phyloP scores from a whole-genome alignment of 495 filamentous ascomycete genomes.

The Talaromyces nanjingensis region DNA sequence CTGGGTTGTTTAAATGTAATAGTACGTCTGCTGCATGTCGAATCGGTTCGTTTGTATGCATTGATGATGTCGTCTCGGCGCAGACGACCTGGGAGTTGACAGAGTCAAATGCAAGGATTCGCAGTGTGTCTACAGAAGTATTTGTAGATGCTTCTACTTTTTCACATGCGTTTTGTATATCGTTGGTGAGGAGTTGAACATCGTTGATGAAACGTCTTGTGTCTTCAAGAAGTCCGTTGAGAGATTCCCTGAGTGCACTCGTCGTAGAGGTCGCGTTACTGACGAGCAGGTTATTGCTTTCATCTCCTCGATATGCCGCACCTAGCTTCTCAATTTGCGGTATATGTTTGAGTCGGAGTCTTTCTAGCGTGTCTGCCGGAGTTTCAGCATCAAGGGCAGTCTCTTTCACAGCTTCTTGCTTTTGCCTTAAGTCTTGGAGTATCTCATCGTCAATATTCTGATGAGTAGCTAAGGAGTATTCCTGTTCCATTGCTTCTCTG shows the following conservation, averaged over 20 bases:
- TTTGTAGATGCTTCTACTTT: slow-evolving; percentile 6
- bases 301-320: neutral
- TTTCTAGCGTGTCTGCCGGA: neutral
- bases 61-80: slow-evolving; percentile 56
- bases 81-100: slow-evolving; percentile 51
- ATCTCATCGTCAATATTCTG: neutral
- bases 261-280: neutral
- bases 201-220: slow-evolving; percentile 3
- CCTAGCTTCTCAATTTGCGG: no score
- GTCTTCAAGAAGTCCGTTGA: neutral
- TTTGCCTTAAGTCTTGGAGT: neutral
- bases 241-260: neutral
- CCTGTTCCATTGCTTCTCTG: slow-evolving; percentile 23
- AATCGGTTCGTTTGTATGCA: slow-evolving; percentile 28
- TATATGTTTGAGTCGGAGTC: neutral
- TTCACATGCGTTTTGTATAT: neutral
- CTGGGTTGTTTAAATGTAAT: slow-evolving; percentile 58
- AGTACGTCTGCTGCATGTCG: slow-evolving; percentile 56
- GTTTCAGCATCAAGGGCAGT: neutral
- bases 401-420: neutral
- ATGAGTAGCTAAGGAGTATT: slow-evolving; percentile 9
- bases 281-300: neutral
- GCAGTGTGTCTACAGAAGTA: slow-evolving; percentile 48
- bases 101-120: slow-evolving; percentile 66
- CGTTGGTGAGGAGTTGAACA: neutral